A percentile compares a stretch with the other conserved stretches of the same genome.
Evolutionary conservation across 2,329 filamentous ascomycete species (phyloP).

Genomic region (Venturia oleaginea): DNA sequence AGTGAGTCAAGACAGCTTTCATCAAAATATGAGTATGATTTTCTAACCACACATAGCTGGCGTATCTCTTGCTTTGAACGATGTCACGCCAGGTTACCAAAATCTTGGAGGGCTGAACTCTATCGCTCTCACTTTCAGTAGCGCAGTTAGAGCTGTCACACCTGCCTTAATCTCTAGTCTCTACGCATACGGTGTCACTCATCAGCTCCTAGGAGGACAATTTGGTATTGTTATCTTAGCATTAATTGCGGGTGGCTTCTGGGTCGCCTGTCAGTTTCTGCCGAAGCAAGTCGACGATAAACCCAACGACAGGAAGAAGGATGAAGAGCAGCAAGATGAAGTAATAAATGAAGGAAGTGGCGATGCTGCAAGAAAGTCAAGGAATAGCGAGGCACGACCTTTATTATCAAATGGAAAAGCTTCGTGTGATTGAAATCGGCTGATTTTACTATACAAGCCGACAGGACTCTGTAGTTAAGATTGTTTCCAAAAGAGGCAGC

Average conservation of each 20-base stretch:
- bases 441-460: no score
- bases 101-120: slow-evolving; percentile 66
- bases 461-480: no score
- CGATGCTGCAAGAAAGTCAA: neutral
- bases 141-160: slow-evolving; percentile 54
- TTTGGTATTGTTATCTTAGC: slow-evolving; percentile 21
- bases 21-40: neutral
- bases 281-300: slow-evolving; percentile 1
- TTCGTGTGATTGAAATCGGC: neutral
- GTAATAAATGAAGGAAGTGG: neutral
- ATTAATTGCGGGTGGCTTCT: neutral
- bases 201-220: slow-evolving; percentile 59
- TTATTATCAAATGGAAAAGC: neutral
- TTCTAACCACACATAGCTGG: slow-evolving; percentile 34
- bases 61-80: slow-evolving; percentile 65
- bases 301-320: neutral
- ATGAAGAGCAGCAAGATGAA: neutral
- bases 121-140: slow-evolving; percentile 51
- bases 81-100: slow-evolving; percentile 55
- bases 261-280: neutral
- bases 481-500: no score
- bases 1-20: slow-evolving; percentile 29
- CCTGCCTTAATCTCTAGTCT: slow-evolving; percentile 59
- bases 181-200: slow-evolving; percentile 57
- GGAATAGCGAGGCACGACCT: neutral